A percentile compares a stretch with the other conserved stretches of the same genome.
These are phyloP conservation scores for Hypoxylon sp. DNA, from an alignment of 2,329 filamentous ascomycete species.

Conservation along the genomic window DNA sequence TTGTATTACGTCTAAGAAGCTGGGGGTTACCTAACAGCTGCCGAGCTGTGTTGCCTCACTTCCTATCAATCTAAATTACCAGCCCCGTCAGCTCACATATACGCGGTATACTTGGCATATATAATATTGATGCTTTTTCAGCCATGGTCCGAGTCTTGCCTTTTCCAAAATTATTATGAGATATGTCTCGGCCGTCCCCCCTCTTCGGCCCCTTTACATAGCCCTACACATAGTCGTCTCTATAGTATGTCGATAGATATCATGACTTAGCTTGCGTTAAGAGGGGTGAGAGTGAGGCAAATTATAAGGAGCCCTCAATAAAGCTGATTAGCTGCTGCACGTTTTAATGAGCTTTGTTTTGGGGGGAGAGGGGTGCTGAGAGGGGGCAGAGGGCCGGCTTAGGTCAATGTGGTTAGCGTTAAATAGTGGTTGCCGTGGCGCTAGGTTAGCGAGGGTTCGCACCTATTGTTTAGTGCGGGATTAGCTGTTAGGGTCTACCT, in stretches of 20 bases:
- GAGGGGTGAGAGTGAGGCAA: not conserved
- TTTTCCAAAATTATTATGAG: not conserved
- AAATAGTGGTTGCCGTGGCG: conserved; percentile 25
- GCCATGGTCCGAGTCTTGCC: no score
- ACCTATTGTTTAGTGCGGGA: conserved; percentile 10
- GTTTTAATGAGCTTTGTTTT: conserved; percentile 23
- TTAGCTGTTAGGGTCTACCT: no score
- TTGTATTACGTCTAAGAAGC: not conserved
- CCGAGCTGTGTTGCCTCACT: no score
- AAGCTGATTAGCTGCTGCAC: conserved; percentile 3
- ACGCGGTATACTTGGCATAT: no score
- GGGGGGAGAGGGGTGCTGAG: conserved; percentile 8
- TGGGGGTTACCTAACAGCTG: no score
- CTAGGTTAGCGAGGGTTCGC: not conserved
- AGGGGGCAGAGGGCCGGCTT: no score
- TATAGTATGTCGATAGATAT: no score
- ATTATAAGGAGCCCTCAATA: conserved; percentile 7
- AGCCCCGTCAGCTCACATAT: not conserved
- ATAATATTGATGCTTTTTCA: not conserved
- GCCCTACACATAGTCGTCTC: no score
- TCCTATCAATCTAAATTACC: no score
- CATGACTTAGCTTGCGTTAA: no score
- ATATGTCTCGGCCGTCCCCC: conserved; percentile 24
- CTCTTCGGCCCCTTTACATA: no score
- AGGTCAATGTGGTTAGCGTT: conserved; percentile 1